phyloP scores from a whole-genome alignment of 2,329 filamentous ascomycete species.

The Venturia pyrina region DNA sequence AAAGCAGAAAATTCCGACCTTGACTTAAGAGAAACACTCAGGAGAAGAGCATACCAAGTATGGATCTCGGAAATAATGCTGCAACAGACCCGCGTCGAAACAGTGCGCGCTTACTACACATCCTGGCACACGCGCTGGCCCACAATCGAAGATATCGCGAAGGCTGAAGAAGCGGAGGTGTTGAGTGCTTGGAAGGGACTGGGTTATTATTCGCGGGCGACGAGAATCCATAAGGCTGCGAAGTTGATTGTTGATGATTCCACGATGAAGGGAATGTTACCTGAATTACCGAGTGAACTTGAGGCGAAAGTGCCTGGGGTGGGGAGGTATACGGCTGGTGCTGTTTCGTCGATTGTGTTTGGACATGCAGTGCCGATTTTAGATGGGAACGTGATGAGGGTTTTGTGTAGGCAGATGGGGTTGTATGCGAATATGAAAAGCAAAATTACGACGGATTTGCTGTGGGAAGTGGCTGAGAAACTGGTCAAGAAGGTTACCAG shows the following conservation, averaged over 20 bases:
- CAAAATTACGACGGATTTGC: constrained; percentile 41
- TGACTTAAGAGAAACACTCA: constrained; percentile 35
- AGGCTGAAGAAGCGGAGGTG: constrained; percentile 45
- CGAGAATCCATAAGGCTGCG: constrained; percentile 48
- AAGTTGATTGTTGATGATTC: constrained; percentile 38
- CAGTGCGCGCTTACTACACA: constrained; percentile 54
- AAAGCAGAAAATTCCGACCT: constrained; percentile 14
- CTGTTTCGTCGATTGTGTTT: constrained; percentile 53
- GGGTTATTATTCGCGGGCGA: constrained; percentile 56
- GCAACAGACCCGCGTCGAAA: constrained; percentile 54
- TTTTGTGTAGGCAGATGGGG: constrained; percentile 51
- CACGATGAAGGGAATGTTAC: constrained; percentile 39
- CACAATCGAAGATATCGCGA: constrained; percentile 46
- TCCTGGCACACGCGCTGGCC: constrained; percentile 53
- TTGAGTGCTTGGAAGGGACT: constrained; percentile 50
- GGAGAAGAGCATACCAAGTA: constrained; percentile 52
- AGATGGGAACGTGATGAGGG: constrained; percentile 53
- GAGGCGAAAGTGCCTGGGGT: constrained; percentile 48
- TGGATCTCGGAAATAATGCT: constrained; percentile 61
- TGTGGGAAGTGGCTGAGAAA: constrained; percentile 50
- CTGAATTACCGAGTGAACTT: constrained; percentile 36
- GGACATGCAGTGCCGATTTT: constrained; percentile 50
- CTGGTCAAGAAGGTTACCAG: constrained; percentile 43
- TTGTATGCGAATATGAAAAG: constrained; percentile 47
- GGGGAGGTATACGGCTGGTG: constrained; percentile 53